Evolutionary conservation across 495 filamentous ascomycete species (phyloP), one percentile per base, ranked within the genome.

Genomic region (Trichoderma orchidacearum): DNA sequence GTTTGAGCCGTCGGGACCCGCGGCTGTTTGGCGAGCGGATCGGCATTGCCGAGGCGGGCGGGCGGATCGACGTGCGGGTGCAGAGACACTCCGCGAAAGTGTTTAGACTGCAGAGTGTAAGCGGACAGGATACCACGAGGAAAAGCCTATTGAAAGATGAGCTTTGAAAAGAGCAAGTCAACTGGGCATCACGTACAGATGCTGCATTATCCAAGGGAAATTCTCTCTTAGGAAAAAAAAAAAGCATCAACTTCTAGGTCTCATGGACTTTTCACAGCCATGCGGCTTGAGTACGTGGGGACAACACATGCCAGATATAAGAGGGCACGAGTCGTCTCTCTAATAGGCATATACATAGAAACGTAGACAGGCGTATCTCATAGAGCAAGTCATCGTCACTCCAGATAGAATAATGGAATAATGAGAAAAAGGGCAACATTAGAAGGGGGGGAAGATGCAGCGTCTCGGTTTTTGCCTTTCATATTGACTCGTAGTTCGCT

Each of bases 1-100:
- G 53, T 0, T 15, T 55, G 29, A 28, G 27, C 3, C 18, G 18
- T 3, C 17, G 53, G 27, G 53, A 55, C 18, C 31, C 53, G 30
- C 5, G 53, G 18, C n/a, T 55, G 53, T 55, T 55, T 55, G 53
- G 53, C 4, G 53, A 55, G 53, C 18, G 27, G 3, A 36, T 55
- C 6, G 53, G 53, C 5, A 23, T 23, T n/a, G 35, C 36, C 18
- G 23, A 55, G 53, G 31, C 30, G 2, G 53, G 53, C 15, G 53
- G 53, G 13, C 5, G n/a, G 15, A n/a, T 55, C 4, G 18, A 30
- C 8, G 31, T 27, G 21, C 23, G 13, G 6, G 53, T 55, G 30
- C 30, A 7, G 15, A 55, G 53, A 23, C 53, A 55, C n/a, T 31
- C 53, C 13, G 53, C 53, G 13, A 55, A 55, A 30, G 53, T 55